Conservation (phyloP, 169 alveolate genomes). For the Plasmodium vivax region DNA sequence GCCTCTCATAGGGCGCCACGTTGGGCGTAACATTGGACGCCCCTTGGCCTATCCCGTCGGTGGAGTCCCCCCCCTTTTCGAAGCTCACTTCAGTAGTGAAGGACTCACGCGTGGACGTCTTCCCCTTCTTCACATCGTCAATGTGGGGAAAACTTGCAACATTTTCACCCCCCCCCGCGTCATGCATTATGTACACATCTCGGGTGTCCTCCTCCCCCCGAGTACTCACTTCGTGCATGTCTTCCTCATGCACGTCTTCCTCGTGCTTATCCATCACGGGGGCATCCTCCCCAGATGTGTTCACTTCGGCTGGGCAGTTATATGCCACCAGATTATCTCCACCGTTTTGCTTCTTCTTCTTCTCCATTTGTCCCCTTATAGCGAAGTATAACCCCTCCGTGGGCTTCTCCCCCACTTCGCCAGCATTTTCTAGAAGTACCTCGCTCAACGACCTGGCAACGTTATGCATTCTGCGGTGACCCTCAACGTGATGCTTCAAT, state of each 20-base stretch:
- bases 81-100: background rate
- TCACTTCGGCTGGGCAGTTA: background rate
- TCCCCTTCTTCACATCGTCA: background rate
- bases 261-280: background rate
- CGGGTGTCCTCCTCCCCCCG: background rate
- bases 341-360: background rate
- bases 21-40: too few relatives aligned
- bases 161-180: background rate
- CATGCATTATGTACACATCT: background rate
- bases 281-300: background rate
- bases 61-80: background rate
- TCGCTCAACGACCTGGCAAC: background rate
- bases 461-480: background rate
- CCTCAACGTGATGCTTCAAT: background rate
- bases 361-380: background rate
- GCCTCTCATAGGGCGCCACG: background rate
- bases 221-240: background rate
- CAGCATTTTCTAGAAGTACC: background rate
- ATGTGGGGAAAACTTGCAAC: background rate
- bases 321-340: background rate
- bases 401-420: background rate
- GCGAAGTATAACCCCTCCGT: background rate
- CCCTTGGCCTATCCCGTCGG: background rate
- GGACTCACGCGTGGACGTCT: background rate
- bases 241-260: background rate